phyloP scores from a whole-genome alignment of 2,329 filamentous ascomycete genomes.

The Neopestalotiopsis sp. region DNA sequence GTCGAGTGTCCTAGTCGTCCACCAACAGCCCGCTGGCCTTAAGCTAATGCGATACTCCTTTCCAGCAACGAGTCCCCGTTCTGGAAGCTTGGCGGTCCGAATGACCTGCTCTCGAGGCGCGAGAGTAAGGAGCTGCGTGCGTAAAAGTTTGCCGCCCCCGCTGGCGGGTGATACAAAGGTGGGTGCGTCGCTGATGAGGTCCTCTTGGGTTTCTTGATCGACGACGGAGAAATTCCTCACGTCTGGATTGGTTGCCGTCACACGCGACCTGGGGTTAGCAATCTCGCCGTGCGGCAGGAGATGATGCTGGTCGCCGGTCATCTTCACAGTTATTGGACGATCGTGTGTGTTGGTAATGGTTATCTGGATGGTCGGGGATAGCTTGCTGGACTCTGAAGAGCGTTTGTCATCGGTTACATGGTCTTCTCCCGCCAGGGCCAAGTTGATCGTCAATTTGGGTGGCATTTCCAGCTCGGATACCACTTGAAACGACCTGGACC shows the following conservation, averaged over 20 bases:
- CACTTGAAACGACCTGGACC: conserved; percentile 8
- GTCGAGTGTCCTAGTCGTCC: neutral
- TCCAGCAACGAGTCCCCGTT: neutral
- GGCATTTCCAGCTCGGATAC: conserved; percentile 1
- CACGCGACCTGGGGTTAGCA: neutral
- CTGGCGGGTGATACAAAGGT: neutral
- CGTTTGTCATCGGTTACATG: neutral
- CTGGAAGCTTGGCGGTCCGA: neutral
- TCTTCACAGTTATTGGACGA: neutral
- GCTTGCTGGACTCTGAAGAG: neutral
- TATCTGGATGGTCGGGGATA: neutral
- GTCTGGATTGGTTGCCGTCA: neutral
- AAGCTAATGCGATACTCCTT: neutral
- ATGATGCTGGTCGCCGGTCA: conserved; percentile 4
- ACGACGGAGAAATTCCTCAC: conserved; percentile 3
- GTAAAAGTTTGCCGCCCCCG: neutral
- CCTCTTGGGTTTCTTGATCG: neutral
- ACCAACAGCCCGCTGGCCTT: neutral
- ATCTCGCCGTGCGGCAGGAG: conserved; percentile 5
- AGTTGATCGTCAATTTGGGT: neutral
- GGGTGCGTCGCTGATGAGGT: neutral
- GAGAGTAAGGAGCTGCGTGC: neutral
- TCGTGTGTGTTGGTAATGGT: conserved; percentile 5
- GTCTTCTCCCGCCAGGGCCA: neutral
- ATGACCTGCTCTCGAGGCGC: neutral